Conservation (phyloP, 73 alveolate genomes). For the Symbiodinium pilosum region DNA sequence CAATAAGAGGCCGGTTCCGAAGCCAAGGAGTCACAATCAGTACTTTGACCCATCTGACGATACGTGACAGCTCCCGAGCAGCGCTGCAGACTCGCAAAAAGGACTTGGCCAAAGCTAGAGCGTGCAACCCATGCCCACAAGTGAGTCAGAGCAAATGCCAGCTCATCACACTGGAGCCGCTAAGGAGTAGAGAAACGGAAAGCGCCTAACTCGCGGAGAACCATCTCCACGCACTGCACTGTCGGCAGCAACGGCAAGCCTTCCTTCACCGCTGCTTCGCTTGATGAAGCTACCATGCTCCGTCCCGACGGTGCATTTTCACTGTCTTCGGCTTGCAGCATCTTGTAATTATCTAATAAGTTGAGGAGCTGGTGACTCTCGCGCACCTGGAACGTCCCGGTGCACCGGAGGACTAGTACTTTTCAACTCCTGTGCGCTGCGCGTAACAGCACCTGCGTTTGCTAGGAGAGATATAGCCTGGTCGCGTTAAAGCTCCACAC, state of each 20-base stretch:
- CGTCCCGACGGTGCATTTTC: background rate
- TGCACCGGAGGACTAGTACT: conserved; percentile 5
- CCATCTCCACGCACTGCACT: conserved; percentile 84
- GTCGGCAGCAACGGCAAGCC: conserved; percentile 90
- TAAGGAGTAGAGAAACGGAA: conserved; percentile 78
- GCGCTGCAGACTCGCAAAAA: background rate
- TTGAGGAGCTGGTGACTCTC: conserved; percentile 49
- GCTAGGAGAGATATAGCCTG: conserved; percentile 50
- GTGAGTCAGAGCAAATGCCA: too few species aligned
- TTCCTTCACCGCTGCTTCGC: conserved; percentile 39
- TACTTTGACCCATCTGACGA: background rate
- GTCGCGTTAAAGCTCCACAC: conserved; percentile 74
- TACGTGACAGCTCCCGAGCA: background rate
- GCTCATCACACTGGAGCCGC: too few species aligned
- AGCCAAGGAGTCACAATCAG: conserved; percentile 11
- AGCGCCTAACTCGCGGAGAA: conserved; percentile 72
- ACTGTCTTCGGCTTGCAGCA: too few species aligned
- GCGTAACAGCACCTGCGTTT: background rate
- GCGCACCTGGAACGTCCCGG: conserved; percentile 46
- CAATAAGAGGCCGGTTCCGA: conserved; percentile 36
- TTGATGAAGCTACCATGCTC: background rate
- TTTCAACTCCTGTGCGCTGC: background rate
- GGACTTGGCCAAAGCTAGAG: too few species aligned
- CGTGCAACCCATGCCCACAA: too few species aligned
- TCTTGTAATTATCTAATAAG: too few species aligned